Base-by-base conservation (phyloP, 306 rosid species). In the Cicer arietinum region DNA sequence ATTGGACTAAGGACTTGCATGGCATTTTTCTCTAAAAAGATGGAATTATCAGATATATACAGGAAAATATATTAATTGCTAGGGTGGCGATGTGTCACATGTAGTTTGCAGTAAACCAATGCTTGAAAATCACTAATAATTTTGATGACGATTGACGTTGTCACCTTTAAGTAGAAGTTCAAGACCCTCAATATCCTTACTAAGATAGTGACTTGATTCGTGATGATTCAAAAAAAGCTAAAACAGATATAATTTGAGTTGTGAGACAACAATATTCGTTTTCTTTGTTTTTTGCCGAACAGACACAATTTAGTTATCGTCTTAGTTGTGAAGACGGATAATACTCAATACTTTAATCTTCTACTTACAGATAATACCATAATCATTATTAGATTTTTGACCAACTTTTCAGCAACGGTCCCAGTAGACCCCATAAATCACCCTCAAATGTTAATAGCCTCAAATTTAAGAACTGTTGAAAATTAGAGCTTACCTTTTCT, bases 401-500 rank as follows among this genome's bases (percentile, higher is more conserved):
- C 13, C 14, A 13, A 48, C 18, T 48, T 48, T 48, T 7, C 1
- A 13, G 7, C 54, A 48, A 11, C 8, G 45, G 54, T 48, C 17
- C 54, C 18, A 1, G 13, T 48, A 12, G 25, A 22, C 25, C 25
- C 58, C 7, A 8, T 1, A 22, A 22, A 2, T 2, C 25, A 22
- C 25, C 2, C 25, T 1, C 25, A 22, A 22, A 22, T 22, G 25
- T 43, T 43, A 7, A 43, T 8, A 43, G 7, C 47, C 9, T 7
- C 47, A 22, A 3, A 6, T 39, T 62, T n/a, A 62, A 37, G 68
- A 43, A 42, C 70, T 44, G 14, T 7, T 66, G 7, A 43, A 17
- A 66, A 6, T 58, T 77, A 22, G 67, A 42, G 10, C 53, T 52
- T 60, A 77, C 87, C 65, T 12, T 60, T 84, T 45, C 17, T 67